These are phyloP conservation scores for Pleurotus tuber-regium DNA, from an alignment of 768 basidiomycete species.

Conservation along the genomic window DNA sequence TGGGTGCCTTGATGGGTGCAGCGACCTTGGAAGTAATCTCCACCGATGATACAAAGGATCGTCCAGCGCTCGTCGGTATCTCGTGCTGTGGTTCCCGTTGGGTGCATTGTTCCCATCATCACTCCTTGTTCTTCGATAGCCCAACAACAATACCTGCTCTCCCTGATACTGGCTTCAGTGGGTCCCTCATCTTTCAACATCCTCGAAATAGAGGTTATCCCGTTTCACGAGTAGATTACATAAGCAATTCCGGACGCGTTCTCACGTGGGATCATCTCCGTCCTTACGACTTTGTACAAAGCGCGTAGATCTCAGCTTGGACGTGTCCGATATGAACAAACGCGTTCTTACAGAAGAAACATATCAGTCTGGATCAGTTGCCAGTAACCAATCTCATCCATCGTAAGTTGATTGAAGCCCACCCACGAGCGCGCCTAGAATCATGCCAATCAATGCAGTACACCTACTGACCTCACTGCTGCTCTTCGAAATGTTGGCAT, in stretches of 20 bases:
- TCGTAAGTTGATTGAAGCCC: slow-evolving; percentile 1
- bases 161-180: background rate
- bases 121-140: background rate
- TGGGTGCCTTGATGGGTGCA: background rate
- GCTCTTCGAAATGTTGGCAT: slow-evolving; percentile 55
- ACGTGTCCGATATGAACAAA: slow-evolving; percentile 22
- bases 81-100: background rate
- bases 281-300: background rate
- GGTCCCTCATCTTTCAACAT: slow-evolving; percentile 4
- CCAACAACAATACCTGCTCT: background rate
- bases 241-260: background rate
- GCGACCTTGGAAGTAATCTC: background rate
- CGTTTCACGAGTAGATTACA: background rate
- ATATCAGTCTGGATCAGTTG: background rate
- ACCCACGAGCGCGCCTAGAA: slow-evolving; percentile 12
- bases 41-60: background rate
- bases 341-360: slow-evolving; percentile 25
- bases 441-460: slow-evolving; percentile 24
- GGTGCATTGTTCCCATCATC: slow-evolving; percentile 2
- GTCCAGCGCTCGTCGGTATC: background rate
- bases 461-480: slow-evolving; percentile 48
- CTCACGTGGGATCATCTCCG: slow-evolving; percentile 5
- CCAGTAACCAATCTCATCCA: slow-evolving; percentile 4
- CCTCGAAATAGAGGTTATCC: background rate
- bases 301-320: background rate